phyloP scores from a whole-genome alignment of 495 filamentous ascomycete species.

The Amorphotheca resinae region DNA sequence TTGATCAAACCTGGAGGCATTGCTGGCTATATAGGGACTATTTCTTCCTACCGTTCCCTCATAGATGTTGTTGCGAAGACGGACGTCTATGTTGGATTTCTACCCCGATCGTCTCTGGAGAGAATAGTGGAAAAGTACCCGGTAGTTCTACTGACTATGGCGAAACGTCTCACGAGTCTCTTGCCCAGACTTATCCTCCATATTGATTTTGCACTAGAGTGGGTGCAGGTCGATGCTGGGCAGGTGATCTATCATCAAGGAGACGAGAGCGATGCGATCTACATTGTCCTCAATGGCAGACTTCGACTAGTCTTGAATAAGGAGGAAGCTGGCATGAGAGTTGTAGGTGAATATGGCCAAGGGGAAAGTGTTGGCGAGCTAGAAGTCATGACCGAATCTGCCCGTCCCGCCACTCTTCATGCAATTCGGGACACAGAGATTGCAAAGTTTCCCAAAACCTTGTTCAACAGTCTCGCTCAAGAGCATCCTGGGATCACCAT shows the following conservation, averaged over 20 bases:
- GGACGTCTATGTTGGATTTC: conserved; percentile 94
- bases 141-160: conserved; percentile 86
- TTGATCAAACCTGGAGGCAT: conserved; percentile 91
- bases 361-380: conserved; percentile 96
- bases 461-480: conserved; percentile 94
- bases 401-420: conserved; percentile 76
- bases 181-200: conserved; percentile 87
- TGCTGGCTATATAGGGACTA: conserved; percentile 84
- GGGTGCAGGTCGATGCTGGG: conserved; percentile 91
- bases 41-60: conserved; percentile 91
- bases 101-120: conserved; percentile 76
- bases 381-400: conserved; percentile 92
- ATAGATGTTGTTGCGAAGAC: conserved; percentile 96
- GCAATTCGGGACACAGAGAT: conserved; percentile 95
- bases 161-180: conserved; percentile 80
- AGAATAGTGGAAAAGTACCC: conserved; percentile 86
- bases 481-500: conserved; percentile 98
- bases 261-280: conserved; percentile 96
- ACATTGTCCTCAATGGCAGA: conserved; percentile 90
- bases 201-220: conserved; percentile 96
- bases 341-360: conserved; percentile 88
- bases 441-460: conserved; percentile 86
- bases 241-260: conserved; percentile 89
- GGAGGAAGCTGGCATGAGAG: conserved; percentile 68
- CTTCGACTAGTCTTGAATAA: conserved; percentile 69